phyloP scores from a whole-genome alignment of 495 filamentous ascomycete species.

The Aspergillus asperescens region DNA sequence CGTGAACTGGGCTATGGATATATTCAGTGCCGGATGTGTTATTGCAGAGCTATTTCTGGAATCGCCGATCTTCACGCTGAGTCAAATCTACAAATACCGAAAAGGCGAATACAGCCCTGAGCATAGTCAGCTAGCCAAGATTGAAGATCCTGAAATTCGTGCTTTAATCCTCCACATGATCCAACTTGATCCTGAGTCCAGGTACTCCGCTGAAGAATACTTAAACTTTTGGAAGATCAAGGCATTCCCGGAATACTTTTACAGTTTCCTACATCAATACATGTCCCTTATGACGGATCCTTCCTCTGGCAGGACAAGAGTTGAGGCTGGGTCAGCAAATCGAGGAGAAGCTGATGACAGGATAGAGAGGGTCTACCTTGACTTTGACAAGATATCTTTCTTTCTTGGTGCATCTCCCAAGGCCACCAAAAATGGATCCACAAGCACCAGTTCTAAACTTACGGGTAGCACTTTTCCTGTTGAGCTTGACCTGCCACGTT shows the following conservation, averaged over 20 bases:
- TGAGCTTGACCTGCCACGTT: conserved; percentile 80
- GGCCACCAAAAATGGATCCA: conserved; percentile 20
- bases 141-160: conserved; percentile 80
- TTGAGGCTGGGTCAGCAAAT: conserved; percentile 58
- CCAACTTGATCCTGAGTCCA: conserved; percentile 79
- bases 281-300: conserved; percentile 95
- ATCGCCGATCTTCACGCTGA: conserved; percentile 84
- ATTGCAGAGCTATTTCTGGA: conserved; percentile 98
- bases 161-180: conserved; percentile 94
- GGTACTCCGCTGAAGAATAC: conserved; percentile 93
- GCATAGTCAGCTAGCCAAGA: conserved; percentile 71
- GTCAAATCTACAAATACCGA: conserved; percentile 90
- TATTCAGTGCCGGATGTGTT: conserved; percentile 95
- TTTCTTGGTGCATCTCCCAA: conserved; percentile 58
- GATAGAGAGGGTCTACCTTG: conserved; percentile 84
- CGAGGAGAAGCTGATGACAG: conserved; percentile 82
- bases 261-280: conserved; percentile 94
- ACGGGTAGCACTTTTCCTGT: conserved; percentile 59
- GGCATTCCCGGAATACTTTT: conserved; percentile 93
- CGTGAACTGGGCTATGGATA: conserved; percentile 95
- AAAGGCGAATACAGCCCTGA: conserved; percentile 87
- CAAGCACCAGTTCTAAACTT: conserved; percentile 22
- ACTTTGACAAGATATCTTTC: conserved; percentile 97
- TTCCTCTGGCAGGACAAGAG: conserved; percentile 64
- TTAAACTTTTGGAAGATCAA: conserved; percentile 86